Conservation (phyloP, 306 rosid genomes). For the Corylus avellana region DNA sequence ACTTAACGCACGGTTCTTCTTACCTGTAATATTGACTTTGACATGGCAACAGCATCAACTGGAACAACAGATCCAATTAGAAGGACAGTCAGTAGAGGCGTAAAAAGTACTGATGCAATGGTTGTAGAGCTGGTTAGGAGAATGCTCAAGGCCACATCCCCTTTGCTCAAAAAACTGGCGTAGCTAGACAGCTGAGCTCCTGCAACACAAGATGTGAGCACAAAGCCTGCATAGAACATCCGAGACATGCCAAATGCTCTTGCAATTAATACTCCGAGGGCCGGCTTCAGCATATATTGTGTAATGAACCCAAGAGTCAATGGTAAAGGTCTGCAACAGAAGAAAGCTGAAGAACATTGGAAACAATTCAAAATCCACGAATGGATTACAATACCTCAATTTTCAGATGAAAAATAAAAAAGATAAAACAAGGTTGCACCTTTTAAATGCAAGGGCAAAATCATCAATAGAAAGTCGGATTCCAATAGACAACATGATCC, state of each 20-base stretch:
- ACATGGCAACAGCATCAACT: conserved; percentile 90
- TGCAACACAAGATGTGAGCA: conserved; percentile 87
- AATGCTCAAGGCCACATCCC: conserved; percentile 90
- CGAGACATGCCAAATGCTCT: conserved; percentile 67
- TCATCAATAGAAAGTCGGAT: conserved; percentile 80
- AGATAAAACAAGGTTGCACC: conserved; percentile 43
- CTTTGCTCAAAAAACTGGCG: conserved; percentile 92
- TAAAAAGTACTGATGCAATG: conserved; percentile 75
- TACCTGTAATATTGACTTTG: conserved; percentile 95
- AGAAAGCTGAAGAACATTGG: conserved; percentile 33
- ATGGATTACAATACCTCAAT: conserved; percentile 2
- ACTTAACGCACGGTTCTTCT: neutral
- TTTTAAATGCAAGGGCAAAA: conserved; percentile 86
- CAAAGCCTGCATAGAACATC: conserved; percentile 84
- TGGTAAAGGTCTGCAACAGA: conserved; percentile 83
- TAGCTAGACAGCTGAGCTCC: conserved; percentile 97
- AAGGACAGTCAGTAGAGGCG: conserved; percentile 81
- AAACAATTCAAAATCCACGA: conserved; percentile 31
- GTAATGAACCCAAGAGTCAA: conserved; percentile 74
- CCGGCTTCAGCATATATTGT: conserved; percentile 85
- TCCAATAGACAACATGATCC: conserved; percentile 97
- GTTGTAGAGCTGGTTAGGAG: conserved; percentile 91
- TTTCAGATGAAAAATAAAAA: conserved; percentile 18
- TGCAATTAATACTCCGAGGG: conserved; percentile 75
- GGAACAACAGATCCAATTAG: conserved; percentile 92